Base-by-base conservation (phyloP, 768 basidiomycete species). In the Termitomyces sp. region DNA sequence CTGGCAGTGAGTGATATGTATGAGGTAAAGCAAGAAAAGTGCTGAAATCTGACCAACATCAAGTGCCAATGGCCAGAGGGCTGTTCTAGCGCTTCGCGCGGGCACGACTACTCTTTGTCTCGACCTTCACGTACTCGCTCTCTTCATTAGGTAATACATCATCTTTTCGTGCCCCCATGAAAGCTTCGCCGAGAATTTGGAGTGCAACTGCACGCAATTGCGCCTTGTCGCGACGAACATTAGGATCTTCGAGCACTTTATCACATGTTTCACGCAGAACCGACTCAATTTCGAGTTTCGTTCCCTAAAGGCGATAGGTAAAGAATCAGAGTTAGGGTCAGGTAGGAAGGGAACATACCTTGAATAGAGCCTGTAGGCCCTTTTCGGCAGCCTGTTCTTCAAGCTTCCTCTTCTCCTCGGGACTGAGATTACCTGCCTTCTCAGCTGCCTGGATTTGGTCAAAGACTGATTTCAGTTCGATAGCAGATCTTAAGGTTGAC, bases 351-450 rank as follows among this genome's bases (percentile, higher is more conserved):
- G 3, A 4, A n/a, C 62, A 26, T 48, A 87, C 90, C 78, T 94
- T 95, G 80, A 95, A 95, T 30, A 95, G 71, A 1, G 93, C 91
- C 62, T 93, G 90, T 1, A 95, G 68, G 12, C 91, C 93, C 68
- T 94, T 95, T 74, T 95, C 93, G 0, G 93, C 93, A 0, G 93
- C 93, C 63, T 93, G 89, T 62, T 95, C 93, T 65, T 96, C 93
- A 1, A 96, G 72, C 54, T 84, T 81, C 66, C 80, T 84, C 72
- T 83, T 87, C 71, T 93, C 90, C 42, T 93, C 92, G 0, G 86
- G 82, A 28, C 73, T 76, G 40, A 93, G 71, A 56, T 86, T 90
- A 1, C 93, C 93, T 2, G 87, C 84, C 64, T 87, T 86, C 68
- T 95, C 93, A 0, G 92, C 93, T 0, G 90, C 90, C 68, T 91